Conservation (phyloP, 2,329 filamentous ascomycete genomes). For the Fusarium sp. region DNA sequence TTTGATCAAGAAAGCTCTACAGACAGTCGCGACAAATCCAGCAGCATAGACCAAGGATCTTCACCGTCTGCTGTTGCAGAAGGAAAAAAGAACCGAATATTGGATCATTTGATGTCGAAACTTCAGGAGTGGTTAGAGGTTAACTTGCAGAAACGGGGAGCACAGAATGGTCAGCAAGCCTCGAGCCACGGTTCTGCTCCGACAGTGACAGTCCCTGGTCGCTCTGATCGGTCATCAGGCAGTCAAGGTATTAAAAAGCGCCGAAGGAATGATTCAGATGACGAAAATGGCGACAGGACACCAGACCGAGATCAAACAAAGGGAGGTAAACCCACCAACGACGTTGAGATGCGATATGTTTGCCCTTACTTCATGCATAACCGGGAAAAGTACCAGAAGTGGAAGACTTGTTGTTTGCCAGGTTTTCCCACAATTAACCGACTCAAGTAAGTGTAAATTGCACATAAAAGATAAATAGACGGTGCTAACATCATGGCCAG, state of each 20-base stretch:
- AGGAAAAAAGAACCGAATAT: neutral
- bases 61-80: neutral
- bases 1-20: neutral
- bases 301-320: neutral
- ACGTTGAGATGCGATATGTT: neutral
- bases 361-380: conserved; percentile 16
- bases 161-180: neutral
- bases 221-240: neutral
- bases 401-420: conserved; percentile 7
- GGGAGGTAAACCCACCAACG: neutral
- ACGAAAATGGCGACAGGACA: too few relatives aligned
- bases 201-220: neutral
- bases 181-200: neutral
- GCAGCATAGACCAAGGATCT: neutral
- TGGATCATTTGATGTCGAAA: neutral
- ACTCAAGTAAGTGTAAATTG: neutral
- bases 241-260: neutral
- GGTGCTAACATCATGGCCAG: neutral
- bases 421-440: neutral
- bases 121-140: conserved; percentile 1
- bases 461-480: neutral
- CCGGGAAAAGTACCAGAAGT: neutral
- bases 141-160: neutral
- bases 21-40: neutral
- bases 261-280: neutral